These are phyloP conservation scores for Ogataea hybrid DNA, from an alignment of 1,139 yeast genomes.

Conservation along the genomic window DNA sequence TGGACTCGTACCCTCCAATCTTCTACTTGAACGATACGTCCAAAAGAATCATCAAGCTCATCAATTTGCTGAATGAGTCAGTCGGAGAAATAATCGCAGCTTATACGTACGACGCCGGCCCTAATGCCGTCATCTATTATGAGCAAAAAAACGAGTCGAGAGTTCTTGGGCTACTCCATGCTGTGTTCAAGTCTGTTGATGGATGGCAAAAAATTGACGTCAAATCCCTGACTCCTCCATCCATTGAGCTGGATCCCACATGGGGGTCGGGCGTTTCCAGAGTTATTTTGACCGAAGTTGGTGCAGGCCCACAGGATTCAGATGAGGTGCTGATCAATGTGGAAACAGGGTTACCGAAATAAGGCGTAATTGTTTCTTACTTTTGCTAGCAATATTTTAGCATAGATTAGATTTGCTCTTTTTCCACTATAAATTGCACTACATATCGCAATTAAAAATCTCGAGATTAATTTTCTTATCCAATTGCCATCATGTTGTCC, in stretches of 20 bases:
- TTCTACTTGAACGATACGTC: slow-evolving; percentile 96
- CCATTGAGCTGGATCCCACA: slow-evolving; percentile 44
- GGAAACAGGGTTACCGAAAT: slow-evolving; percentile 44
- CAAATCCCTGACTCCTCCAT: slow-evolving; percentile 31
- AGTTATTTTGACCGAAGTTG: slow-evolving; percentile 80
- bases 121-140: slow-evolving; percentile 94
- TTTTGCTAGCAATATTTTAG: slow-evolving; percentile 3
- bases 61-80: slow-evolving; percentile 70
- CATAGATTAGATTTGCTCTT: neutral
- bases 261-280: slow-evolving; percentile 71
- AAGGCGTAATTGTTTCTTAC: neutral
- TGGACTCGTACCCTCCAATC: slow-evolving; percentile 94
- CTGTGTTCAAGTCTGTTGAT: slow-evolving; percentile 51
- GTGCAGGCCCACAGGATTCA: slow-evolving; percentile 76
- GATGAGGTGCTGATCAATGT: slow-evolving; percentile 51
- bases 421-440: neutral
- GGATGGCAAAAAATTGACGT: slow-evolving; percentile 61
- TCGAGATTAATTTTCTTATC: too few species aligned
- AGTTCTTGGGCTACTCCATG: slow-evolving; percentile 60
- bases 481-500: slow-evolving; percentile 9
- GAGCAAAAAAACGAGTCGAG: slow-evolving; percentile 66
- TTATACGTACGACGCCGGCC: slow-evolving; percentile 98
- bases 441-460: neutral
- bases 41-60: slow-evolving; percentile 75
- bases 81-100: slow-evolving; percentile 78